A percentile compares a stretch with the other conserved stretches of the same genome.
These are phyloP conservation scores for Macrocybe gigantea DNA, from an alignment of 768 basidiomycete genomes.

Conservation along the genomic window DNA sequence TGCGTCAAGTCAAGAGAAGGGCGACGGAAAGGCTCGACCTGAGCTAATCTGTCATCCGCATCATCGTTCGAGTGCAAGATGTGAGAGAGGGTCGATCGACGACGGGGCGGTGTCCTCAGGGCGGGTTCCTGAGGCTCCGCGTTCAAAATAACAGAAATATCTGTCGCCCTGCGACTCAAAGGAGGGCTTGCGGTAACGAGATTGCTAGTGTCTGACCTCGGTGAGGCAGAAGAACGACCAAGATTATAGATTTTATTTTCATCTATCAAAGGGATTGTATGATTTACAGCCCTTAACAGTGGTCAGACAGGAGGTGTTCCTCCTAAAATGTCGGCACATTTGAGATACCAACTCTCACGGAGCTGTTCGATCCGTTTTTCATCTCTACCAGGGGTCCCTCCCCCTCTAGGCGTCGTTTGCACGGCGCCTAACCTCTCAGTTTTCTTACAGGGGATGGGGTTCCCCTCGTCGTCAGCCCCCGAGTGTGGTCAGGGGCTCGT, in stretches of 20 bases:
- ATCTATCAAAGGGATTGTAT: too few species aligned
- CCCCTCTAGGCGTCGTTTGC: conserved; percentile 17
- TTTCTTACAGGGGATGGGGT: too few species aligned
- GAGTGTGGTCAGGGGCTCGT: too few species aligned
- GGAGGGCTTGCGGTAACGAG: conserved; percentile 31
- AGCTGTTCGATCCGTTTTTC: background rate
- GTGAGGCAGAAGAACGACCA: too few species aligned
- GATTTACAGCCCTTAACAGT: too few species aligned
- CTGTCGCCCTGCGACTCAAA: conserved; percentile 59
- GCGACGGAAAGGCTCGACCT: conserved; percentile 23
- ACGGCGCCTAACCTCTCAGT: too few species aligned
- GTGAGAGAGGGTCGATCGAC: conserved; percentile 38
- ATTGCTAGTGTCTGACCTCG: too few species aligned
- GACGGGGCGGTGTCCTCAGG: conserved; percentile 21
- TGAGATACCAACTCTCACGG: too few species aligned
- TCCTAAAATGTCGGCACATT: too few species aligned
- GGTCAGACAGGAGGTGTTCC: too few species aligned
- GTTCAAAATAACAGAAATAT: conserved; percentile 71
- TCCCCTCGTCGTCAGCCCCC: too few species aligned
- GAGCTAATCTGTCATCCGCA: conserved; percentile 24
- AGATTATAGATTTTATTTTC: too few species aligned
- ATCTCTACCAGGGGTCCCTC: conserved; percentile 11
- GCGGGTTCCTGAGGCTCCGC: conserved; percentile 33
- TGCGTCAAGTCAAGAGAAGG: conserved; percentile 12
- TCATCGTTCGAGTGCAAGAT: conserved; percentile 27